phyloP scores from a whole-genome alignment of 345 rosid genomes.

The Hirschfeldia incana region DNA sequence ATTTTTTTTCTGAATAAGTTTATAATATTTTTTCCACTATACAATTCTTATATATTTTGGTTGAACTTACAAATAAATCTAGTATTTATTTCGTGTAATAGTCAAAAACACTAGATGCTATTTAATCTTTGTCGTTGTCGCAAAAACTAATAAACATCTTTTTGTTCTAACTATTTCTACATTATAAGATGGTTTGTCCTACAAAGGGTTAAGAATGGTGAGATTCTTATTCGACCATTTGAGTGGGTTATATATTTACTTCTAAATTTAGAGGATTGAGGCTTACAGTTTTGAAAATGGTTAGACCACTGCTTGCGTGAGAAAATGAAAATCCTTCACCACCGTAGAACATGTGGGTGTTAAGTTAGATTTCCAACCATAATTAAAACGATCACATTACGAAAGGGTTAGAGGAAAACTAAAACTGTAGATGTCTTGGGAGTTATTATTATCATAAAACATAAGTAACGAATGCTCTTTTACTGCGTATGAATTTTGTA shows the following conservation, averaged over 20 bases:
- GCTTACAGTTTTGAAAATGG: not conserved
- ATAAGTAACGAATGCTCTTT: not conserved
- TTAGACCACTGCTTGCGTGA: slow-evolving; percentile 11
- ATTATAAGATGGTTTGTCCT: slow-evolving; percentile 21
- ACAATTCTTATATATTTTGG: slow-evolving; percentile 26
- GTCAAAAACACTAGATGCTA: slow-evolving; percentile 18
- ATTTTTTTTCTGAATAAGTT: not conserved
- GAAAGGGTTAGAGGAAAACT: not conserved
- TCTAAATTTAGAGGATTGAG: not conserved
- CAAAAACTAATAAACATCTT: slow-evolving; percentile 25
- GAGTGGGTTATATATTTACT: not conserved
- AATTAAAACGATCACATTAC: not conserved
- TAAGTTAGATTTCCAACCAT: slow-evolving; percentile 8
- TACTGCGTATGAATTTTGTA: not conserved
- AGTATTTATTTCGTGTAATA: not conserved
- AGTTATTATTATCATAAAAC: not conserved
- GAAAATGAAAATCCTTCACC: slow-evolving; percentile 20
- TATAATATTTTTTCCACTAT: slow-evolving; percentile 16
- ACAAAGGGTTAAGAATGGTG: not conserved
- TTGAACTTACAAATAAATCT: slow-evolving; percentile 5
- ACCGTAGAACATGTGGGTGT: slow-evolving; percentile 8
- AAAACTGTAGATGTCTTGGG: slow-evolving; percentile 8
- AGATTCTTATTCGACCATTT: slow-evolving; percentile 27
- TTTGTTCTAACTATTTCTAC: slow-evolving; percentile 8
- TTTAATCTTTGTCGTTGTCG: slow-evolving; percentile 39